These are phyloP conservation scores for Apiotrichum gamsii DNA, from an alignment of 1,284 basidiomycete species.

Conservation along the genomic window DNA sequence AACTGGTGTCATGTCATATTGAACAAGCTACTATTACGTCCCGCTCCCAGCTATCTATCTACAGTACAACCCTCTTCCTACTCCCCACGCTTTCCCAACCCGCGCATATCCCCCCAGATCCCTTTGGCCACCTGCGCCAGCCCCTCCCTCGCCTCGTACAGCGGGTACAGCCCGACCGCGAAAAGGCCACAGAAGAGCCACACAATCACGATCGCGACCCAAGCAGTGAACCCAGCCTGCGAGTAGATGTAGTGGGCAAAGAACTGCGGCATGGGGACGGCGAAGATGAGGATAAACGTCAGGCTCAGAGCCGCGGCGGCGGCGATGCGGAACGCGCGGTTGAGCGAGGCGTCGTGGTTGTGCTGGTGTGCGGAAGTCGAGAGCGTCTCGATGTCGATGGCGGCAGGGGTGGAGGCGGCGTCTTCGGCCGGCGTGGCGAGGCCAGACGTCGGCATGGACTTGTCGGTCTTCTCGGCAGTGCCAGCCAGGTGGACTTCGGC, in stretches of 20 bases:
- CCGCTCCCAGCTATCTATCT: too few relatives aligned
- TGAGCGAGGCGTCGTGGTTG: slow-evolving; percentile 47
- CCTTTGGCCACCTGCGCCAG: slow-evolving; percentile 52
- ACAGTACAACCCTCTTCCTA: neutral
- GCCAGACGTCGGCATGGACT: slow-evolving; percentile 22
- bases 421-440: slow-evolving; percentile 9
- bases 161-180: slow-evolving; percentile 72
- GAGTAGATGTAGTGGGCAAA: slow-evolving; percentile 68
- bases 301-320: slow-evolving; percentile 62
- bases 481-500: slow-evolving; percentile 5
- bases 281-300: slow-evolving; percentile 47
- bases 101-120: slow-evolving; percentile 7
- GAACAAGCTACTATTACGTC: too few relatives aligned
- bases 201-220: slow-evolving; percentile 61
- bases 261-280: slow-evolving; percentile 77
- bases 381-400: slow-evolving; percentile 8
- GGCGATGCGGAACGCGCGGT: slow-evolving; percentile 70
- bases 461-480: slow-evolving; percentile 49
- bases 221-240: slow-evolving; percentile 60
- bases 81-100: neutral
- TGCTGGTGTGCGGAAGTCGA: too few relatives aligned
- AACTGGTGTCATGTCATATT: too few relatives aligned
- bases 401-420: slow-evolving; percentile 20
- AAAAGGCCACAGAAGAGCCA: slow-evolving; percentile 74
- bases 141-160: slow-evolving; percentile 71